Conservation (phyloP, 1,284 basidiomycete species). For the Schizophyllum commune region DNA sequence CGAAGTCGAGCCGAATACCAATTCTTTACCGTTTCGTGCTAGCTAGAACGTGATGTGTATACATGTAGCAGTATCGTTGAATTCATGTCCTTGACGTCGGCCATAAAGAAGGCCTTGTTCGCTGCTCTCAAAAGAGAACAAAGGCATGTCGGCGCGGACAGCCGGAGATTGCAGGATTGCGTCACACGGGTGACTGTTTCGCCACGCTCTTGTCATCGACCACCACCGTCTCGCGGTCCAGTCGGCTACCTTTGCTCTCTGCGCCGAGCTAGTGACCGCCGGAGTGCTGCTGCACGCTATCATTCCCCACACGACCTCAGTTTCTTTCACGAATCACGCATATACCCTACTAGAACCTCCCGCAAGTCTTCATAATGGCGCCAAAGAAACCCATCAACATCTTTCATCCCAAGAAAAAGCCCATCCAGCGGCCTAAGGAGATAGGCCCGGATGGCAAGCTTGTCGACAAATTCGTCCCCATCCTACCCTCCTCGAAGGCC, state of each 20-base stretch:
- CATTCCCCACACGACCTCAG: not conserved
- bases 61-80: not conserved
- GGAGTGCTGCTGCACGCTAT: not conserved
- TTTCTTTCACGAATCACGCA: not conserved
- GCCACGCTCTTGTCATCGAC: not conserved
- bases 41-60: not conserved
- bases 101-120: not conserved
- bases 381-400: slow-evolving; percentile 30
- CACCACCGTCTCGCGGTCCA: not conserved
- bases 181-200: not conserved
- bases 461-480: slow-evolving; percentile 21
- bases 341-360: not conserved
- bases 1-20: not conserved
- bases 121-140: not conserved
- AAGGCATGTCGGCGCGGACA: not conserved
- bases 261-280: too few species aligned
- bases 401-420: slow-evolving; percentile 48
- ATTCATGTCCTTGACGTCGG: not conserved
- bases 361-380: slow-evolving; percentile 24
- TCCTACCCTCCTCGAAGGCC: not conserved
- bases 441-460: slow-evolving; percentile 14
- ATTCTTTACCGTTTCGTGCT: not conserved
- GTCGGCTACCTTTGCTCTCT: too few species aligned
- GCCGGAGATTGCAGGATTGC: not conserved
- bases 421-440: slow-evolving; percentile 23